These are phyloP conservation scores for Irpex sp. DNA, from an alignment of 1,284 basidiomycete genomes.

Conservation along the genomic window DNA sequence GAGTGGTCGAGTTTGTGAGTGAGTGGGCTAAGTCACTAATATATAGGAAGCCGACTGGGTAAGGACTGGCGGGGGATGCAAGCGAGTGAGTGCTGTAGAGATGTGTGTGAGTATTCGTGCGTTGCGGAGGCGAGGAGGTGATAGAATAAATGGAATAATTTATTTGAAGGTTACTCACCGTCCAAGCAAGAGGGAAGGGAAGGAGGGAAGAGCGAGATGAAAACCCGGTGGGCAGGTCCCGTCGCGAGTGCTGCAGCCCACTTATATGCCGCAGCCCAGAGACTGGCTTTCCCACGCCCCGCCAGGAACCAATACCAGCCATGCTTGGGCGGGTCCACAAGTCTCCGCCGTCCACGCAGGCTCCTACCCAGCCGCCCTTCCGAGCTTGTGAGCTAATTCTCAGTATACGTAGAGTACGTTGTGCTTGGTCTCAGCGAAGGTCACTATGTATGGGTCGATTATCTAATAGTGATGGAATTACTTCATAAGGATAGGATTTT, in stretches of 20 bases:
- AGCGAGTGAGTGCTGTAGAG: conserved; percentile 24
- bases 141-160: neutral
- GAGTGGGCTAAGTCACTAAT: neutral
- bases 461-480: no score
- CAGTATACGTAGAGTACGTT: no score
- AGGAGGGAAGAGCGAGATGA: conserved; percentile 22
- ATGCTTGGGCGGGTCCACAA: no score
- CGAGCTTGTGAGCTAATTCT: no score
- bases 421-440: no score
- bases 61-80: conserved; percentile 18
- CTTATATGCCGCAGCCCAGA: neutral
- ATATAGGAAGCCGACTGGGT: conserved; percentile 14
- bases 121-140: conserved; percentile 8
- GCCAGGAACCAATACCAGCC: neutral
- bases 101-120: conserved; percentile 6
- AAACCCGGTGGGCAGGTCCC: conserved; percentile 22
- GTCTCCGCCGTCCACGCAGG: no score
- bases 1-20: conserved; percentile 14
- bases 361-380: no score
- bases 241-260: conserved; percentile 8
- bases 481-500: no score
- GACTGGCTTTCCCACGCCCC: conserved; percentile 8
- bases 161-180: conserved; percentile 19
- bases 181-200: conserved; percentile 24
- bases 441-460: no score